Percentiles rank a stretch among this genome's conserved stretches.
Conservation (phyloP, 2,329 filamentous ascomycete genomes). For the Phialophora macrospora region DNA sequence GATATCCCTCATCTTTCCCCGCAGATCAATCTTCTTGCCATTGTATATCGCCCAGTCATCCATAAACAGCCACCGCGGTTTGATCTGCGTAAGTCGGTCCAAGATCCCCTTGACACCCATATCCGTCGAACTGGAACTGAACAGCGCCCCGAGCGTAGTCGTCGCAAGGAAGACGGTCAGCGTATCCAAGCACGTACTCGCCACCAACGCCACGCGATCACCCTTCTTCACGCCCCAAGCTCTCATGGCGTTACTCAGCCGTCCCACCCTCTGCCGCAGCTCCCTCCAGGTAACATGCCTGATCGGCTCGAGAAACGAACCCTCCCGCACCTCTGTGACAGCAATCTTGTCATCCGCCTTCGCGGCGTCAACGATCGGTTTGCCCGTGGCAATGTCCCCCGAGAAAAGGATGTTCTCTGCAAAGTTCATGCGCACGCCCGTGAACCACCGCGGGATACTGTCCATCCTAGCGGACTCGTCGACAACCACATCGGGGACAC, state of each 20-base stretch:
- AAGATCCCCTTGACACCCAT: slow-evolving; percentile 81
- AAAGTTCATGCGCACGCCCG: slow-evolving; percentile 74
- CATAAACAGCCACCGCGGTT: slow-evolving; percentile 80
- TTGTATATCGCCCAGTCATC: slow-evolving; percentile 83
- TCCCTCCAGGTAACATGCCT: slow-evolving; percentile 69
- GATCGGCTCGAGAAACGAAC: slow-evolving; percentile 41
- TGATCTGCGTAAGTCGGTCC: slow-evolving; percentile 74
- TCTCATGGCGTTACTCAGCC: slow-evolving; percentile 69
- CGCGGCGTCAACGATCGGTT: slow-evolving; percentile 47
- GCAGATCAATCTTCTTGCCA: slow-evolving; percentile 72
- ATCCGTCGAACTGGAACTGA: slow-evolving; percentile 77
- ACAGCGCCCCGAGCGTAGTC: slow-evolving; percentile 72
- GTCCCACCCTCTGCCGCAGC: slow-evolving; percentile 63
- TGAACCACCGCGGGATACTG: slow-evolving; percentile 78
- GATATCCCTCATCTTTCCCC: slow-evolving; percentile 72
- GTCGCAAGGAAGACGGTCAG: slow-evolving; percentile 72
- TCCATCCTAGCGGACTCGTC: slow-evolving; percentile 71
- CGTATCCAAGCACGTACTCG: slow-evolving; percentile 75
- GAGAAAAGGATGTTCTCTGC: slow-evolving; percentile 77
- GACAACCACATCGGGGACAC: slow-evolving; percentile 57
- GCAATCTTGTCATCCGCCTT: slow-evolving; percentile 76
- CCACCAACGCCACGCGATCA: slow-evolving; percentile 76
- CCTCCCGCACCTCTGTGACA: slow-evolving; percentile 65
- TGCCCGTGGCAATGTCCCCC: slow-evolving; percentile 47
- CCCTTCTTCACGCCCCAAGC: slow-evolving; percentile 69